Evolutionary conservation across 2,329 filamentous ascomycete species (phyloP).

Genomic region (Colletotrichum sp.): DNA sequence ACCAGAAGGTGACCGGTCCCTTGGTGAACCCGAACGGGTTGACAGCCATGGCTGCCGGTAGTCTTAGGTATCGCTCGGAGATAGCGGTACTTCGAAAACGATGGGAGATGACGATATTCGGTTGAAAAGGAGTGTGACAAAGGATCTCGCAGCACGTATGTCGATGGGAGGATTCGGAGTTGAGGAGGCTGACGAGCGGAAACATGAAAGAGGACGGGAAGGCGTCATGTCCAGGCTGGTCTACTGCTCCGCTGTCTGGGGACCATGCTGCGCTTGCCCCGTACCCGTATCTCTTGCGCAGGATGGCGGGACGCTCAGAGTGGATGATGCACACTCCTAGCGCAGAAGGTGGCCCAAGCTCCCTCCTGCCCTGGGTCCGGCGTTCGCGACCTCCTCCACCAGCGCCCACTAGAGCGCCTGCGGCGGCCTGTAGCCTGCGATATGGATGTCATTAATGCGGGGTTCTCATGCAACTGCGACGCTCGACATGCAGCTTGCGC

Average conservation of each 20-base stretch:
- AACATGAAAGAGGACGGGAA: neutral
- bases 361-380: conserved; percentile 35
- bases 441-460: conserved; percentile 6
- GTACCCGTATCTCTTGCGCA: neutral
- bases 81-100: neutral
- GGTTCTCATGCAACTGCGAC: neutral
- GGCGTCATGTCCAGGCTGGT: conserved; percentile 8
- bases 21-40: conserved; percentile 78
- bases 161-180: neutral
- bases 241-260: neutral
- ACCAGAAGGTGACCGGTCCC: conserved; percentile 81
- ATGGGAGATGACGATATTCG: neutral
- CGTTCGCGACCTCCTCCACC: neutral
- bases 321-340: neutral
- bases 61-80: neutral
- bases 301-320: neutral
- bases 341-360: conserved; percentile 27
- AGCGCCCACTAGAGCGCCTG: neutral
- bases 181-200: neutral
- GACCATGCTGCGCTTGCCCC: neutral
- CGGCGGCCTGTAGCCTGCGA: neutral
- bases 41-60: conserved; percentile 18
- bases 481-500: neutral
- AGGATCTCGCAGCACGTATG: neutral
- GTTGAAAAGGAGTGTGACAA: neutral